Conservation (phyloP, 805 yeast genomes). For the Saccharomycopsis babjevae region DNA sequence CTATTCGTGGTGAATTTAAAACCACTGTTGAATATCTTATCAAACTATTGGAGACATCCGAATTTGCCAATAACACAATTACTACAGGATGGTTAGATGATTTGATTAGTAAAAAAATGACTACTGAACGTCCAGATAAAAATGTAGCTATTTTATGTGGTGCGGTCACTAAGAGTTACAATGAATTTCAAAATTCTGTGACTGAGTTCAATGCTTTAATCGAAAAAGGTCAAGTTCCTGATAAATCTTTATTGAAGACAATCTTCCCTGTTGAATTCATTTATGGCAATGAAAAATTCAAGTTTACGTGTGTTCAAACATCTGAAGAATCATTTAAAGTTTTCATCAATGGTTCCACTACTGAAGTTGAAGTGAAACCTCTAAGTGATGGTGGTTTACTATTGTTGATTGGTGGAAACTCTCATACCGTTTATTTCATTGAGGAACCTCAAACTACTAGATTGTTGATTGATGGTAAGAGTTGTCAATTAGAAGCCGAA, state of each 20-base stretch:
- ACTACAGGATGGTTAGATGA: constrained; percentile 99
- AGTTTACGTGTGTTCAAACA: constrained; percentile 92
- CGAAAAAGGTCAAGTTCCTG: constrained; percentile 92
- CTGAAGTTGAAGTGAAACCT: constrained; percentile 77
- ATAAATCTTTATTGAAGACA: constrained; percentile 70
- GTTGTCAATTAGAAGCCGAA: constrained; percentile 88
- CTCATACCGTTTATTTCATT: constrained; percentile 95
- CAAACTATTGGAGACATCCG: constrained; percentile 91
- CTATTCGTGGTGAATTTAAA: constrained; percentile 96
- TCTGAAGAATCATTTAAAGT: constrained; percentile 77
- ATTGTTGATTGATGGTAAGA: constrained; percentile 88
- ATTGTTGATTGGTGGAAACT: constrained; percentile 79
- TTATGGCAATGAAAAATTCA: constrained; percentile 86
- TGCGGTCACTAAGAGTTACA: constrained; percentile 92
- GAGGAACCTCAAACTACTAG: constrained; percentile 95
- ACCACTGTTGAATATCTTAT: constrained; percentile 96
- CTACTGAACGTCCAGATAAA: constrained; percentile 95
- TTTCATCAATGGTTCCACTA: constrained; percentile 88
- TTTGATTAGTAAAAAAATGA: constrained; percentile 81
- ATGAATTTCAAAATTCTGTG: constrained; percentile 61
- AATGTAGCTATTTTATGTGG: constrained; percentile 90
- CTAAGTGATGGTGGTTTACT: constrained; percentile 92
- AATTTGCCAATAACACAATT: constrained; percentile 89
- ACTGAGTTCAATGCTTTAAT: constrained; percentile 63
- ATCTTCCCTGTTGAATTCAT: constrained; percentile 90